Percentiles rank a stretch among this genome's conserved stretches.
Evolutionary conservation across 192 early-diverging fungal species (phyloP).

Genomic region (Backusella psychrophila): DNA sequence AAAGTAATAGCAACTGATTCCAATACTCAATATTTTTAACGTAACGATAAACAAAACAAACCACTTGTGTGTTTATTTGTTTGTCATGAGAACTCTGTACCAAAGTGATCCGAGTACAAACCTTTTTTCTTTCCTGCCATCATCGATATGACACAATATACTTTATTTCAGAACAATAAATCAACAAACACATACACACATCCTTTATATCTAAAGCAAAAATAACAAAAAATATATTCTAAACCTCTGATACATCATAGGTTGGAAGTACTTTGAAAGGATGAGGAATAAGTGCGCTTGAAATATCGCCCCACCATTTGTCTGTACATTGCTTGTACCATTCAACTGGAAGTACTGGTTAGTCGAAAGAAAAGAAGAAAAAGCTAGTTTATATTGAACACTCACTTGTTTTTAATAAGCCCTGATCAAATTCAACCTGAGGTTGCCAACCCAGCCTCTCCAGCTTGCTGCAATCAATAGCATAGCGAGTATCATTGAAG

Average conservation of each 20-base stretch:
- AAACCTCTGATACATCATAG: conserved; percentile 6
- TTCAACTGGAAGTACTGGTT: conserved; percentile 37
- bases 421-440: conserved; percentile 56
- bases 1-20: no score
- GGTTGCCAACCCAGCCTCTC: conserved; percentile 66
- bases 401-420: conserved; percentile 66
- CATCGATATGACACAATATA: neutral
- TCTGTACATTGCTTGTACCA: conserved; percentile 53
- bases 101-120: no score
- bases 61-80: no score
- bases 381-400: neutral
- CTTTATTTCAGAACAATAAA: neutral
- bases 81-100: no score
- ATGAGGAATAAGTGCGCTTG: conserved; percentile 56
- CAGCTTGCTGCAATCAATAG: conserved; percentile 71
- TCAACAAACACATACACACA: neutral
- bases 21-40: no score
- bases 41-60: no score
- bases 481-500: conserved; percentile 77
- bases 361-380: neutral
- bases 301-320: conserved; percentile 65
- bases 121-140: neutral
- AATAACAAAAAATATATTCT: neutral
- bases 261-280: conserved; percentile 43
- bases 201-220: neutral